Conservation (phyloP, 345 rosid species). For the Rhizophora apiculata region DNA sequence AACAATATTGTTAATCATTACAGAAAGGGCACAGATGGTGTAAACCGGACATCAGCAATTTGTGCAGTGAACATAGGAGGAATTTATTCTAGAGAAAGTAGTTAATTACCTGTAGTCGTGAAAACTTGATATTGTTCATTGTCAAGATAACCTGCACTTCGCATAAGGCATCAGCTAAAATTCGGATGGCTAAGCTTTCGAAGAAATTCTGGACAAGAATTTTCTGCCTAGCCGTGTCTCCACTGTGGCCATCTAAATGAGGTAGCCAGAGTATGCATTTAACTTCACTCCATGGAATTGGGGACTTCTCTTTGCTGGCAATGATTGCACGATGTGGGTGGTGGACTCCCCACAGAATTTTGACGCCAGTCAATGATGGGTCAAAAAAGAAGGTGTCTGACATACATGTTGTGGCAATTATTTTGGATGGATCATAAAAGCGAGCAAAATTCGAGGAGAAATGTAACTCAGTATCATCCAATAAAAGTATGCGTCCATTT, state of each 20-base stretch:
- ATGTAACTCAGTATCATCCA: conserved; percentile 62
- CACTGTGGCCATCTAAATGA: conserved; percentile 41
- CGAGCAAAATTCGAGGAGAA: conserved; percentile 59
- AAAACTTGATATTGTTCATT: conserved; percentile 74
- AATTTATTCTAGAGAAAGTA: neutral
- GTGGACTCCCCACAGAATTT: conserved; percentile 61
- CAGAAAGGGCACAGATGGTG: no score
- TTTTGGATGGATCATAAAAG: conserved; percentile 47
- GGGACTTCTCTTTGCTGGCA: conserved; percentile 38
- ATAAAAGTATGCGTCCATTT: conserved; percentile 56
- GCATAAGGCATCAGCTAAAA: conserved; percentile 50
- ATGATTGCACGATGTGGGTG: conserved; percentile 68
- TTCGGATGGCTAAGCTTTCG: conserved; percentile 63
- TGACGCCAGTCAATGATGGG: conserved; percentile 39
- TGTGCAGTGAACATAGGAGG: neutral
- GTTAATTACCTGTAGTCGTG: conserved; percentile 59
- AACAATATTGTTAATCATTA: no score
- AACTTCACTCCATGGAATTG: conserved; percentile 66
- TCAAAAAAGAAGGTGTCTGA: conserved; percentile 42
- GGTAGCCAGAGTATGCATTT: conserved; percentile 73
- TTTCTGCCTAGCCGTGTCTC: conserved; percentile 51
- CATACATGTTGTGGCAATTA: conserved; percentile 55
- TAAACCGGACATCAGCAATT: neutral
- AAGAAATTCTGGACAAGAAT: conserved; percentile 57
- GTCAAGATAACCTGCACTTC: conserved; percentile 53